Percentiles rank a stretch among this genome's conserved stretches.
These are phyloP conservation scores for Malus hybrid DNA, from an alignment of 331 rosid genomes.

Conservation along the genomic window DNA sequence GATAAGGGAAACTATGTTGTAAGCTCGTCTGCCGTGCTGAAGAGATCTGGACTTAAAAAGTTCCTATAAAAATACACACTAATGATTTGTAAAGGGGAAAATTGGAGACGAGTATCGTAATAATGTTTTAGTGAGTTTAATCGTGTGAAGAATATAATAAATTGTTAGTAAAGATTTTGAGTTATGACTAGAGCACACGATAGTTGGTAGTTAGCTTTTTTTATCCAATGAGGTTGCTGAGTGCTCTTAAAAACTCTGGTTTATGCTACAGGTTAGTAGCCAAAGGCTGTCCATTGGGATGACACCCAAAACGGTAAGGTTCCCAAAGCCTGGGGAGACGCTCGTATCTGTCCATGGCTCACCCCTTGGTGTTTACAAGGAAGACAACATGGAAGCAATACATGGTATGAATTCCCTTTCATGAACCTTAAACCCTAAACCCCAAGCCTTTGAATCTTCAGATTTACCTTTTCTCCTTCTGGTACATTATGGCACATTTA, in stretches of 20 bases:
- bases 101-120: background rate
- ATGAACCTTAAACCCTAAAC: too few relatives aligned
- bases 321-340: constrained; percentile 88
- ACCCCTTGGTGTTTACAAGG: constrained; percentile 81
- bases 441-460: background rate
- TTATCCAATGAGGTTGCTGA: too few relatives aligned
- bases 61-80: too few relatives aligned
- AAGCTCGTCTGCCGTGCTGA: background rate
- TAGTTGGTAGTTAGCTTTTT: background rate
- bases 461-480: background rate
- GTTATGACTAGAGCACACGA: background rate
- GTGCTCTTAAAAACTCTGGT: background rate
- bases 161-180: background rate
- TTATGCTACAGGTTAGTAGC: constrained; percentile 47
- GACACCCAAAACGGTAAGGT: constrained; percentile 75
- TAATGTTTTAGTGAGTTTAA: background rate
- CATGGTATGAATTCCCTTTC: constrained; percentile 34
- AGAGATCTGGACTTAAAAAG: background rate
- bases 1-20: background rate
- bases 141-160: background rate
- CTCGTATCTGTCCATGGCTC: constrained; percentile 87
- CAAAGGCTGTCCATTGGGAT: constrained; percentile 79
- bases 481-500: background rate
- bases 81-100: background rate
- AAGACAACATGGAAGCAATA: constrained; percentile 88